phyloP scores from a whole-genome alignment of 2,329 filamentous ascomycete genomes.

The Fusarium lateritium region DNA sequence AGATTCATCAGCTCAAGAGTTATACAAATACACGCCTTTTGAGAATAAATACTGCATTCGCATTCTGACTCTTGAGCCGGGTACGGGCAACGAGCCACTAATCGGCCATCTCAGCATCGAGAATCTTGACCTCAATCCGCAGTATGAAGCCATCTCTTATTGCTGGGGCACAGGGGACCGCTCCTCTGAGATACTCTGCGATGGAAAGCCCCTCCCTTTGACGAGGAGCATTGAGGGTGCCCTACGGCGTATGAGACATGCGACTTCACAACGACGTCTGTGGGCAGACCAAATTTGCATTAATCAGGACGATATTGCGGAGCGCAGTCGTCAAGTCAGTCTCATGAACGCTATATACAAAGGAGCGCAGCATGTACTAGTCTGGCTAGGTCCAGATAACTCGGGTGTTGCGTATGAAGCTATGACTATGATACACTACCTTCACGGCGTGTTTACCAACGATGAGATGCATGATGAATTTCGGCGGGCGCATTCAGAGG shows the following conservation, averaged over 20 bases:
- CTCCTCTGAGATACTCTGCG: constrained; percentile 42
- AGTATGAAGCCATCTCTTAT: constrained; percentile 56
- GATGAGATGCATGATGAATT: constrained; percentile 51
- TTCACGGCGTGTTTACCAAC: constrained; percentile 51
- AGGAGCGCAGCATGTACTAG: constrained; percentile 52
- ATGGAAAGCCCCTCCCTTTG: constrained; percentile 46
- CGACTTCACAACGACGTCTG: constrained; percentile 48
- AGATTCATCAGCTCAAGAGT: neutral
- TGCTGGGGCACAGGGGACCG: constrained; percentile 53
- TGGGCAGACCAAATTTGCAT: constrained; percentile 61
- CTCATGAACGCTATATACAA: constrained; percentile 58
- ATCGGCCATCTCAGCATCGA: constrained; percentile 48
- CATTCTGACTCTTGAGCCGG: constrained; percentile 53
- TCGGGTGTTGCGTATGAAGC: constrained; percentile 50
- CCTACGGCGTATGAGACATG: constrained; percentile 49
- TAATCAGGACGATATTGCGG: constrained; percentile 55
- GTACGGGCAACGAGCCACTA: constrained; percentile 48
- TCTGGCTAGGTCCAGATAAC: constrained; percentile 55
- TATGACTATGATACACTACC: constrained; percentile 46
- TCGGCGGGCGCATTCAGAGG: constrained; percentile 50
- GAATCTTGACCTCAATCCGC: constrained; percentile 41
- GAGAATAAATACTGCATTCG: constrained; percentile 46
- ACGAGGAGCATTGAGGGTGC: constrained; percentile 53
- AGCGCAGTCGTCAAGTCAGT: constrained; percentile 56
- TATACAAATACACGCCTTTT: constrained; percentile 47